Conservation (phyloP, 2,329 filamentous ascomycete species). For the Xylaria digitata region DNA sequence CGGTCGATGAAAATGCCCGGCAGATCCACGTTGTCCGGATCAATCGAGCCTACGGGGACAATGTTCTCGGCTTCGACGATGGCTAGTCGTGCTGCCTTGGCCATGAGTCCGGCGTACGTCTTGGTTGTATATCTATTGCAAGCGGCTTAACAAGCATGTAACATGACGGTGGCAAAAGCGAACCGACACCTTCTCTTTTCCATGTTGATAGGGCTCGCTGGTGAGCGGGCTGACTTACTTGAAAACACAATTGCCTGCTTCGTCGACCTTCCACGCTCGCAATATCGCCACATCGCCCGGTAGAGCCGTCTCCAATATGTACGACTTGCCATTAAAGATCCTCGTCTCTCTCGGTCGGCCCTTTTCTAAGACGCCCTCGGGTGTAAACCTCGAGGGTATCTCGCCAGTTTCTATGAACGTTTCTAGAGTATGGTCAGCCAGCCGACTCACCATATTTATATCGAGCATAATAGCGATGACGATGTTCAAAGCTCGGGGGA, state of each 20-base stretch:
- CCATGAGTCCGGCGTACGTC: slow-evolving; percentile 80
- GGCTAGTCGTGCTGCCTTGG: slow-evolving; percentile 79
- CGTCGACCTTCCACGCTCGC: slow-evolving; percentile 80
- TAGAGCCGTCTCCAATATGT: slow-evolving; percentile 81
- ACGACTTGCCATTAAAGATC: slow-evolving; percentile 77
- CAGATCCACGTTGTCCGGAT: slow-evolving; percentile 79
- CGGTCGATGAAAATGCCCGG: slow-evolving; percentile 86
- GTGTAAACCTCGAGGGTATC: slow-evolving; percentile 71
- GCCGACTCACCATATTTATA: not conserved
- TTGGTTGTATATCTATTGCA: slow-evolving; percentile 73
- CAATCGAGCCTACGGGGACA: slow-evolving; percentile 77
- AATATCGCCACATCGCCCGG: slow-evolving; percentile 82
- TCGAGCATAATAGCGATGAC: not conserved
- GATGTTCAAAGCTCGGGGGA: not conserved
- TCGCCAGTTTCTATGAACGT: slow-evolving; percentile 76
- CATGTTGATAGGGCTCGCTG: not conserved
- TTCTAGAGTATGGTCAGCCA: slow-evolving; percentile 51
- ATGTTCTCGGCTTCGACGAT: slow-evolving; percentile 90
- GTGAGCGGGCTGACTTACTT: slow-evolving; percentile 57
- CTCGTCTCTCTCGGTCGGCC: slow-evolving; percentile 76
- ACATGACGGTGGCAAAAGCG: not conserved
- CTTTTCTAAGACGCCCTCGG: slow-evolving; percentile 70
- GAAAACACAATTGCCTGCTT: slow-evolving; percentile 83
- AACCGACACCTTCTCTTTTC: not conserved
- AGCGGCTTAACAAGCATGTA: not conserved